Evolutionary conservation across 1,284 basidiomycete species (phyloP), one percentile per base, ranked within the genome.

Genomic region (Flammula alnicola): DNA sequence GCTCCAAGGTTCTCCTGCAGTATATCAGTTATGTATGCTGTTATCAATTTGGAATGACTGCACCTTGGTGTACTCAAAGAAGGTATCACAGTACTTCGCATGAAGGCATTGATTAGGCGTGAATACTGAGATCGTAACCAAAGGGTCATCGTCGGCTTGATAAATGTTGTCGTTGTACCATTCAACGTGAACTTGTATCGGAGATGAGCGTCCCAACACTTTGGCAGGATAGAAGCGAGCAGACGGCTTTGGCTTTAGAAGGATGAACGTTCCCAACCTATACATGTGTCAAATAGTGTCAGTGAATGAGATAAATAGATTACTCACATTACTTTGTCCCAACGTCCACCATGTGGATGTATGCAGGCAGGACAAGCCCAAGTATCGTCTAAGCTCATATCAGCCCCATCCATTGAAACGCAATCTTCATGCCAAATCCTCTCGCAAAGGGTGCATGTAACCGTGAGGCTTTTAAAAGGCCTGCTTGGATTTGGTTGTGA

Each of bases 281-380:
- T 19, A 35, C 7, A 12, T 23, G 20, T n/a, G n/a, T n/a, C n/a
- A n/a, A n/a, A n/a, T 5, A 37, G 3, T 3, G 10, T 37, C 6
- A 37, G 14, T 23, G 12, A 22, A 12, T 7, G 7, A 23, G 11
- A 23, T n/a, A 1, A 37, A 19, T 5, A n/a, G 14, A 23, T 22
- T 22, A 37, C 36, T 23, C 7, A 37, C 36, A 37, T 37, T 3
- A 11, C 3, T 23, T 37, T 4, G 20, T 37, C 36, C 36, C 36
- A 37, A 12, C 1, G 36, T 5, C 36, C 36, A 5, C 17, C 17
- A 37, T 37, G 36, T 9, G 36, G 36, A 23, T 37, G 20, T 8
- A 37, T n/a, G 14, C 36, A 37, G 4, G 36, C 36, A 22, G 36
- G 36, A 37, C 36, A 37, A 9, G 36, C 36, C 36, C 36, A 37